Base-by-base conservation (phyloP, 305 asterid genomes). In the Fraxinus velutina region DNA sequence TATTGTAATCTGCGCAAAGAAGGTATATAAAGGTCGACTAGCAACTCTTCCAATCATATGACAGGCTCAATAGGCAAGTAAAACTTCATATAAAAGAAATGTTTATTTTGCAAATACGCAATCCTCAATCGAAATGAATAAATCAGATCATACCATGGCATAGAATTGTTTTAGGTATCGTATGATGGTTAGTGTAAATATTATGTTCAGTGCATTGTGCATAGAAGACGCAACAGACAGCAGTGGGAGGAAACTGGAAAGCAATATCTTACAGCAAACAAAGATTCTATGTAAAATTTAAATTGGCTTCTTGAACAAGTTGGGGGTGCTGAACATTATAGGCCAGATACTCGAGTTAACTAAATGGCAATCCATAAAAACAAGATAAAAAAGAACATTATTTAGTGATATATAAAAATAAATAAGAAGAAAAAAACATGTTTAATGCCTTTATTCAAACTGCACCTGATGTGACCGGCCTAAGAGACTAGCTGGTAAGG, bases 1-100 rank as follows among this genome's bases (percentile, higher is more conserved):
- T 34, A 60, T 57, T 82, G 29, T 32, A 78, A 55, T 80, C 22
- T 64, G 70, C 34, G 83, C 75, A 76, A 72, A 30, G 32, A 80
- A 81, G 6, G 62, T 73, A 37, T 78, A 37, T 52, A 33, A 5
- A 29, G 75, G 36, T 60, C 17, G 13, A 2, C 55, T 21, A 12
- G 75, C 33, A 71, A 82, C 71, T 60, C 44, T 47, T 55, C n/a
- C 70, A 80, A 78, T 50, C 71, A 55, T 66, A 66, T 66, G 77
- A 24, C 76, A 66, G 55, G 44, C 79, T 6, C 79, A 55, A 66
- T 27, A 24, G 17, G 7, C 6, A 66, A 52, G 37, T 39, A 57
- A 66, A 47, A 52, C 52, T 62, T 68, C 60, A 70, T 57, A 5
- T 71, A 42, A 29, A 66, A 83, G 3, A 52, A 68, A 37, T 27